Conservation (phyloP, 805 yeast genomes). For the Cephaloascus albidus region DNA sequence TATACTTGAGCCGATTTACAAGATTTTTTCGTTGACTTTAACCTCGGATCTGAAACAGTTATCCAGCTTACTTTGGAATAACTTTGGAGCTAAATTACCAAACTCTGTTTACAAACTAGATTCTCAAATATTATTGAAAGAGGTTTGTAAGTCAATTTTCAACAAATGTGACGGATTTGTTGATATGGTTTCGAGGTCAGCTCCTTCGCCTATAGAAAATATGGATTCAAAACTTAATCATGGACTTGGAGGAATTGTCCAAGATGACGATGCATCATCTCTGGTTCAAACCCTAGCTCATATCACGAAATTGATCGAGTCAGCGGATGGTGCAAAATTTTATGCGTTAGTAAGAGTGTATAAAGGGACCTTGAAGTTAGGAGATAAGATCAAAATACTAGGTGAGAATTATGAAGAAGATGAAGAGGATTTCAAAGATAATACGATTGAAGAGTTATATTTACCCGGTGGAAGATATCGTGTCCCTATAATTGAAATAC, state of each 20-base stretch:
- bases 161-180: conserved; percentile 40
- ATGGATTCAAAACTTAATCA: not conserved
- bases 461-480: conserved; percentile 68
- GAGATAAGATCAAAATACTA: conserved; percentile 39
- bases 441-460: conserved; percentile 30
- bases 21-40: conserved; percentile 53
- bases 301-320: conserved; percentile 48
- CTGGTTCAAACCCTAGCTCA: conserved; percentile 25
- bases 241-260: not conserved
- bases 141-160: conserved; percentile 48
- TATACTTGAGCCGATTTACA: conserved; percentile 73
- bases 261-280: not conserved
- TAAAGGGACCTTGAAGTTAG: conserved; percentile 46
- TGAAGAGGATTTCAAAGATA: conserved; percentile 40
- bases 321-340: conserved; percentile 41
- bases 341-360: conserved; percentile 53
- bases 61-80: conserved; percentile 29
- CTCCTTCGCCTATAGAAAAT: not conserved
- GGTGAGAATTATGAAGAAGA: conserved; percentile 46
- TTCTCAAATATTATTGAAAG: conserved; percentile 46
- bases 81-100: conserved; percentile 37
- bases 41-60: conserved; percentile 39
- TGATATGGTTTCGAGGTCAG: conserved; percentile 26
- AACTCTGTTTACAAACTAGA: conserved; percentile 38
- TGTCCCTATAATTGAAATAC: conserved; percentile 40